A percentile compares a stretch with the other conserved stretches of the same genome.
phyloP scores from a whole-genome alignment of 1,284 basidiomycete species.

The Cutaneotrichosporon daszewskae region DNA sequence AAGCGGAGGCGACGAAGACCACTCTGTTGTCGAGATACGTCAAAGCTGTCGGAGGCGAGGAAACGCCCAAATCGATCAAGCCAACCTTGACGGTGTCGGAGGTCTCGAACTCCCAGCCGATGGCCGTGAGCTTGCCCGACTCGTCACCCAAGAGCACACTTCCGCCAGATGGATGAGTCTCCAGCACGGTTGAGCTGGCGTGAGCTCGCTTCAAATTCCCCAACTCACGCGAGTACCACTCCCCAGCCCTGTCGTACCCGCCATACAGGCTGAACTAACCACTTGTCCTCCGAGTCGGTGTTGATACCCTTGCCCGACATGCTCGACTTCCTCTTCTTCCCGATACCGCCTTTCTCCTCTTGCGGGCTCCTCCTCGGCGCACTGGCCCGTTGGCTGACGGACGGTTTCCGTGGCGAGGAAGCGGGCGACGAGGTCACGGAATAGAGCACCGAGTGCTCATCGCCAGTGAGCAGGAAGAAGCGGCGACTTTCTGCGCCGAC shows the following conservation, averaged over 20 bases:
- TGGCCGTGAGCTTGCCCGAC: constrained; percentile 65
- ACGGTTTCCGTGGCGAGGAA: neutral
- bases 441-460: constrained; percentile 41
- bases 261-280: constrained; percentile 36
- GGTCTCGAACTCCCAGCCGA: constrained; percentile 55
- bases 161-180: constrained; percentile 19
- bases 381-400: constrained; percentile 24
- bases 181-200: constrained; percentile 49
- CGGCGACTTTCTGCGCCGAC: constrained; percentile 3
- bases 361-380: constrained; percentile 30
- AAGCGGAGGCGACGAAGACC: constrained; percentile 76
- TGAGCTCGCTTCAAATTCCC: constrained; percentile 35
- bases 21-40: constrained; percentile 68
- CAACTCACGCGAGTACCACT: constrained; percentile 38
- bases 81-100: constrained; percentile 51
- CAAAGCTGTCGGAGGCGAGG: constrained; percentile 69
- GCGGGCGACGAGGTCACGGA: neutral
- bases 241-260: constrained; percentile 45
- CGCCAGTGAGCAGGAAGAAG: constrained; percentile 36
- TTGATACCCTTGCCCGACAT: constrained; percentile 18
- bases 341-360: constrained; percentile 26
- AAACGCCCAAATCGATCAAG: constrained; percentile 67
- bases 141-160: constrained; percentile 70
- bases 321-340: constrained; percentile 39
- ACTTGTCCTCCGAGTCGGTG: constrained; percentile 15